Percentiles rank a stretch among this genome's conserved stretches.
phyloP scores from a whole-genome alignment of 2,329 filamentous ascomycete genomes.

The Amphichorda felina region DNA sequence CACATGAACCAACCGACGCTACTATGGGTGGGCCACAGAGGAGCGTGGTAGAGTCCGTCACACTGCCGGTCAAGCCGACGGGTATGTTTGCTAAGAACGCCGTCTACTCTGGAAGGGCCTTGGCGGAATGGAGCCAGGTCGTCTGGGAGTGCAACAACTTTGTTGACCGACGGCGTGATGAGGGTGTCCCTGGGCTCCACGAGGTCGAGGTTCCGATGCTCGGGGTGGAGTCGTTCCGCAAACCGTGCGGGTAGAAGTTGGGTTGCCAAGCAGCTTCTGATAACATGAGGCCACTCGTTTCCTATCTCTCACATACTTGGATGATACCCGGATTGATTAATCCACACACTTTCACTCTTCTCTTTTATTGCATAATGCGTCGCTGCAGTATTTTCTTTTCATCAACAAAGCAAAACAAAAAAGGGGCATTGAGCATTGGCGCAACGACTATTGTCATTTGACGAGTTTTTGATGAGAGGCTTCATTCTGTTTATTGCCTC shows the following conservation, averaged over 20 bases:
- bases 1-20: too few relatives aligned
- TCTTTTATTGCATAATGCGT: constrained; percentile 4
- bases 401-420: too few relatives aligned
- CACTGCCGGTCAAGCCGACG: constrained; percentile 31
- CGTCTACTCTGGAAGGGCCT: constrained; percentile 57
- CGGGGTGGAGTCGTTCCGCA: constrained; percentile 28
- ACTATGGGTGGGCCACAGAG: not conserved
- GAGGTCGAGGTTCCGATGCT: constrained; percentile 49
- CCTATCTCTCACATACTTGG: not conserved
- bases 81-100: constrained; percentile 32
- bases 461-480: too few relatives aligned
- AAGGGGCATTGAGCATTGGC: too few relatives aligned
- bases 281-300: not conserved
- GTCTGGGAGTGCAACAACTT: constrained; percentile 74
- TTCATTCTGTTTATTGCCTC: too few relatives aligned
- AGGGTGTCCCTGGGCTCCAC: constrained; percentile 54
- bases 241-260: constrained; percentile 16
- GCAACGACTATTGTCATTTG: too few relatives aligned
- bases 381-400: constrained; percentile 2
- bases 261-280: constrained; percentile 2
- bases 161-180: constrained; percentile 61
- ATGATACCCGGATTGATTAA: not conserved
- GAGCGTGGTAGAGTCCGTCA: constrained; percentile 14
- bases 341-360: not conserved
- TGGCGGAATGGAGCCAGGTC: constrained; percentile 69